phyloP scores from a whole-genome alignment of 306 rosid genomes.

The Vachellia collinsii region DNA sequence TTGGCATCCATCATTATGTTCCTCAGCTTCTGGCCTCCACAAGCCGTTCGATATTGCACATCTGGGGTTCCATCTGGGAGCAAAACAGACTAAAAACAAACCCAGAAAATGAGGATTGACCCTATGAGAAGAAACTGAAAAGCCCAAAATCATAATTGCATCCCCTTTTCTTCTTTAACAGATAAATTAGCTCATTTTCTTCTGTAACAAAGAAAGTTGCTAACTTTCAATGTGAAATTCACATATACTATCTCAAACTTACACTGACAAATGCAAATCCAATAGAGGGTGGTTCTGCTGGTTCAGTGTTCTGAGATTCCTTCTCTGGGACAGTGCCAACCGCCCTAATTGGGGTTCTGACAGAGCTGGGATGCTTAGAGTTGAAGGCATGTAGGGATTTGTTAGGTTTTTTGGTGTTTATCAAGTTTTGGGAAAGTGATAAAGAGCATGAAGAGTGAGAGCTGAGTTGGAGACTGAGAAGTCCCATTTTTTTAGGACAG shows the following conservation, averaged over 20 bases:
- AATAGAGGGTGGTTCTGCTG: slow-evolving; percentile 57
- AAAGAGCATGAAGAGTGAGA: slow-evolving; percentile 37
- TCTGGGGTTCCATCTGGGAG: slow-evolving; percentile 96
- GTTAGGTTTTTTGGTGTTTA: slow-evolving; percentile 41
- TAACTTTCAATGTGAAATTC: not conserved
- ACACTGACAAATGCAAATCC: slow-evolving; percentile 82
- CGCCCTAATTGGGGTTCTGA: slow-evolving; percentile 59
- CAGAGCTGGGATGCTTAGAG: slow-evolving; percentile 39
- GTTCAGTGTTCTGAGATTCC: slow-evolving; percentile 48
- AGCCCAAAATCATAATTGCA: slow-evolving; percentile 33
- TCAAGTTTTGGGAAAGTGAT: slow-evolving; percentile 45
- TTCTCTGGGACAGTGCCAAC: slow-evolving; percentile 60
- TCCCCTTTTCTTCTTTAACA: not conserved
- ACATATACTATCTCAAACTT: slow-evolving; percentile 40
- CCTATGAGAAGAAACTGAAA: slow-evolving; percentile 26
- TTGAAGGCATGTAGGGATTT: slow-evolving; percentile 35
- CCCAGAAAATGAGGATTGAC: not conserved
- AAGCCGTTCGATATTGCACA: slow-evolving; percentile 63
- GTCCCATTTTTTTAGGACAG: slow-evolving; percentile 33
- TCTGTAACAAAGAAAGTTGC: not conserved
- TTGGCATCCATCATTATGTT: slow-evolving; percentile 74
- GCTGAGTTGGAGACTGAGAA: slow-evolving; percentile 39
- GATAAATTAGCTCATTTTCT: not conserved
- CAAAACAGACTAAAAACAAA: slow-evolving; percentile 65
- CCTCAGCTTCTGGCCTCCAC: slow-evolving; percentile 90